phyloP scores from a whole-genome alignment of 2,329 filamentous ascomycete genomes.

The Chaetomium sp. region DNA sequence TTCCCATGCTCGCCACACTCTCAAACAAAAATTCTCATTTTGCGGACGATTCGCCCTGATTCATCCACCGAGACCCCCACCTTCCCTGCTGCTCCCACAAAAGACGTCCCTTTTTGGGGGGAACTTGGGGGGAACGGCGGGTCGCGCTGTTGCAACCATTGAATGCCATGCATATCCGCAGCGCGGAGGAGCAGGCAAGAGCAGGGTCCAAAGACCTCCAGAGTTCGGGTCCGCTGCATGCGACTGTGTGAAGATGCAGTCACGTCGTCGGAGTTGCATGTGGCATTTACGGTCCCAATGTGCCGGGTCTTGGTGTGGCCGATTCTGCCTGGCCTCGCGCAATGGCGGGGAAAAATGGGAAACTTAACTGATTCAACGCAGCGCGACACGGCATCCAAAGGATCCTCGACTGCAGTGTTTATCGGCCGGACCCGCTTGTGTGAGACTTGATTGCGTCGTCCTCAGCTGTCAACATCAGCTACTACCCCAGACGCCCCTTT shows the following conservation, averaged over 20 bases:
- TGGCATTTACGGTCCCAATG: too few relatives aligned
- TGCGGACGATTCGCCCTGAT: background rate
- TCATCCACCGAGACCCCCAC: conserved; percentile 13
- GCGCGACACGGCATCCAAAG: background rate
- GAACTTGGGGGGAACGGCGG: background rate
- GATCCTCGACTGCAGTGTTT: too few relatives aligned
- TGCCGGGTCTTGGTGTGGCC: too few relatives aligned
- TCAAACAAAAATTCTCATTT: background rate
- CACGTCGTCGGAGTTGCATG: background rate
- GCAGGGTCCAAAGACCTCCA: background rate
- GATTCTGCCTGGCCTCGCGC: too few relatives aligned
- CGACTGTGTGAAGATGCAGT: background rate
- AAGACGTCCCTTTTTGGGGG: background rate
- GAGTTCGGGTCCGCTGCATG: background rate
- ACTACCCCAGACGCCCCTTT: too few relatives aligned
- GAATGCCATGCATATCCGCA: background rate
- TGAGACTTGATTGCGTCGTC: too few relatives aligned
- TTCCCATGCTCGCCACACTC: background rate
- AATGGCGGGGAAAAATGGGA: too few relatives aligned
- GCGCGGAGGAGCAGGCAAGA: background rate
- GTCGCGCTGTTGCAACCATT: background rate
- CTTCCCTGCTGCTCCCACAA: background rate
- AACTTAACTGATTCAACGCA: background rate
- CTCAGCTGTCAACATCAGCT: too few relatives aligned
- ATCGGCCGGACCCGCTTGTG: too few relatives aligned